Base-by-base conservation (phyloP, 305 asterid genomes). In the Fraxinus albicans region DNA sequence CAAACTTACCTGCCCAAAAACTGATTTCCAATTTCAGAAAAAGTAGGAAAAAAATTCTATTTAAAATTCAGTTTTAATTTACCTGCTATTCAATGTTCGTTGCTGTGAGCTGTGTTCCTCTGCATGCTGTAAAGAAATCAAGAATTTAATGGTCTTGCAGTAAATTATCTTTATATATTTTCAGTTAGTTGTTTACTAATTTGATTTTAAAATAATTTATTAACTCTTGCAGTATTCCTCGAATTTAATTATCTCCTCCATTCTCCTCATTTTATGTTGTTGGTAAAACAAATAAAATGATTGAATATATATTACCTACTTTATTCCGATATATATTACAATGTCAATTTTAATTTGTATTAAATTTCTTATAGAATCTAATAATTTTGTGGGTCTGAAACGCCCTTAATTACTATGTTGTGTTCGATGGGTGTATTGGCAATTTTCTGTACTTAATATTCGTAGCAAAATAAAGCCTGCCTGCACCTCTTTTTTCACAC, bases 71-170 rank as follows among this genome's bases (percentile, higher is more conserved):
- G 36, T 21, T n/a, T 55, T 53, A 6, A 81, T 69, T 65, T 85
- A 93, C 98, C 91, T 86, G 90, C 31, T 93, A 86, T 72, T 89
- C 89, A 31, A 76, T 83, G 29, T 89, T 87, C 63, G 89, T 83
- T 17, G 87, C 47, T 42, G 72, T 88, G 40, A 87, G 86, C 88
- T 93, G 95, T 82, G 97, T 88, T 82, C 86, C 87, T 92, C 35
- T 95, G 96, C 98, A 95, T 95, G 90, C 98, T 93, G 88, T 81
- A 65, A 73, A 2, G 35, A 84, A 36, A 73, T 60, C 70, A 58
- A 58, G 69, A 58, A 19, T 44, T 42, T 2, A 42, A 42, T 8
- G 15, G 50, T 42, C 15, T 42, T 9, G 50, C 50, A 40, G 50
- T 40, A 13, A 36, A 36, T 36, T 6, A 36, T 36, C 42, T 6